These are phyloP conservation scores for Pinus taeda DNA, from an alignment of 75 land plant species.

Conservation along the genomic window DNA sequence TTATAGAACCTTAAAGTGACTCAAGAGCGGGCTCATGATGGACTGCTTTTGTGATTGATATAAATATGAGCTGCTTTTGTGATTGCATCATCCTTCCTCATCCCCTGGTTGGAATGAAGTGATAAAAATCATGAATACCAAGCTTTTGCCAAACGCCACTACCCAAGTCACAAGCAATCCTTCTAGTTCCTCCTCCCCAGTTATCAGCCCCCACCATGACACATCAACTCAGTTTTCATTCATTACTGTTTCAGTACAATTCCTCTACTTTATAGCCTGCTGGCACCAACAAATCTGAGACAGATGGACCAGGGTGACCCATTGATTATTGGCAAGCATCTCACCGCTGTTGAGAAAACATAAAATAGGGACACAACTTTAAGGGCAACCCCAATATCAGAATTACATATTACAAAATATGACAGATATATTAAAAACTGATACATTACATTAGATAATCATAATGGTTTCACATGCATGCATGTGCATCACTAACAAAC, in stretches of 20 bases:
- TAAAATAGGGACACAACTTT: neutral
- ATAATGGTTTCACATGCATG: neutral
- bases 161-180: neutral
- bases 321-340: neutral
- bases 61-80: neutral
- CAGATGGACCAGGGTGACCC: neutral
- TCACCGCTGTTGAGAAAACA: neutral
- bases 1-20: no score
- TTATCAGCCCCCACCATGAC: neutral
- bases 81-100: neutral
- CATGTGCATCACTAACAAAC: neutral
- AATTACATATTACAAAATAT: neutral
- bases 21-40: no score
- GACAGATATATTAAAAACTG: neutral
- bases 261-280: no score
- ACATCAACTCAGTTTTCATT: no score
- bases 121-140: neutral
- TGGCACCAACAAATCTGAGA: no score
- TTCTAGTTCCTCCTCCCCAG: neutral
- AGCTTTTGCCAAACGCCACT: neutral
- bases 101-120: neutral
- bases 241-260: no score
- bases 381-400: neutral
- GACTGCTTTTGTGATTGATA: neutral
- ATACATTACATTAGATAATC: neutral